Percentiles rank a stretch among this genome's conserved stretches.
Evolutionary conservation across 1,284 basidiomycete genomes (phyloP).

Genomic region (Ustilago curta): DNA sequence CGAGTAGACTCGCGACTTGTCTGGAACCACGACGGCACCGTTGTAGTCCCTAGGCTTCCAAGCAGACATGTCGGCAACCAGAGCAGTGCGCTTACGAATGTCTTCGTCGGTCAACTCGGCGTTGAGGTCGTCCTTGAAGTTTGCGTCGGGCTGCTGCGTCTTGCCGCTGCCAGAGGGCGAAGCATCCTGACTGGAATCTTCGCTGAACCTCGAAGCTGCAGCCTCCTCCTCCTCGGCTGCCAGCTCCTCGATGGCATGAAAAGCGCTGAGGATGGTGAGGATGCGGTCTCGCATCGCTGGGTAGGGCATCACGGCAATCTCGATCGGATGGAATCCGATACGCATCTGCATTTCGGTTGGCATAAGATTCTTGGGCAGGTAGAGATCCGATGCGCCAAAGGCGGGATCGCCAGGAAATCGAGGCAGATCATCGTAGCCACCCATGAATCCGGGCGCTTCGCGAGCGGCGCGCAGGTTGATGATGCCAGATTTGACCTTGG

Average conservation of each 20-base stretch:
- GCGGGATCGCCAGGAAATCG: slow-evolving; percentile 43
- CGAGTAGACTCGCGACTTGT: slow-evolving; percentile 41
- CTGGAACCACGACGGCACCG: slow-evolving; percentile 36
- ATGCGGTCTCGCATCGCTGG: slow-evolving; percentile 47
- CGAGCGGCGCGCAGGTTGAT: slow-evolving; percentile 47
- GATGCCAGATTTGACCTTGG: slow-evolving; percentile 50
- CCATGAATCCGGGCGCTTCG: slow-evolving; percentile 28
- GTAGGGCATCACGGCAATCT: slow-evolving; percentile 49
- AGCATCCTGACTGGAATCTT: slow-evolving; percentile 1
- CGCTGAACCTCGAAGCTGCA: slow-evolving; percentile 28
- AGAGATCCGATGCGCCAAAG: slow-evolving; percentile 22
- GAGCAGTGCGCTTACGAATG: slow-evolving; percentile 38
- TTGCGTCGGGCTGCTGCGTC: background rate
- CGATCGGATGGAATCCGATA: slow-evolving; percentile 50
- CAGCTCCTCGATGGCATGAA: slow-evolving; percentile 43
- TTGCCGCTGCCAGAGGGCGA: background rate
- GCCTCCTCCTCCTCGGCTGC: slow-evolving; percentile 27
- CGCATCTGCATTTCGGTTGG: slow-evolving; percentile 52
- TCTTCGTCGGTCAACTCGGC: slow-evolving; percentile 28
- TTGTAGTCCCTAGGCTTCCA: slow-evolving; percentile 34
- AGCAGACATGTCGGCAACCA: slow-evolving; percentile 45
- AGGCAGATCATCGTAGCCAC: slow-evolving; percentile 42
- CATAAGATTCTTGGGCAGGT: slow-evolving; percentile 50
- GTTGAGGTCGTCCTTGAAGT: background rate
- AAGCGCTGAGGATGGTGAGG: slow-evolving; percentile 45